Base-by-base conservation (phyloP, 495 filamentous ascomycete species). In the Aspergillus incahuasiensis region DNA sequence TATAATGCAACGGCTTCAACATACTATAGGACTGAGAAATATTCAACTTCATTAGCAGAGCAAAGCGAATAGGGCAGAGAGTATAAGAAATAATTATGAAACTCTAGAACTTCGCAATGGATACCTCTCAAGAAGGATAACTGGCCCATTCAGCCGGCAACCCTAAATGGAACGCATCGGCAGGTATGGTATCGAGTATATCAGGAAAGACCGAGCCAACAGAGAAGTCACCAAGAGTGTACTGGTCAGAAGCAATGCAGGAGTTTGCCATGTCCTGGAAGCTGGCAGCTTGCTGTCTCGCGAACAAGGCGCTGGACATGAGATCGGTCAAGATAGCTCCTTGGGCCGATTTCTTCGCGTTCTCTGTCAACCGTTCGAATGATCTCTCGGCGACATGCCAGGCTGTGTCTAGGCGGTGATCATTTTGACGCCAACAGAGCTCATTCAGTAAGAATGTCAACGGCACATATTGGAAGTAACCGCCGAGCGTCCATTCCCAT, bases 401-500 rank as follows among this genome's bases (percentile, higher is more conserved):
- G 2, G 56, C 56, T 12, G 22, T 5, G 19, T 18, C 43, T 13
- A 43, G 13, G 7, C 18, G 11, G 0, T 24, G 24, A 1, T 48
- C 41, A 21, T 19, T 24, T 19, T n/a, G 30, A 2, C 56, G 41
- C 19, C 24, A 48, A 18, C 22, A 22, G 22, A 59, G 50, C 22
- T 59, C 50, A 21, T 49, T 45, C 18, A 54, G n/a, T 3, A 54
- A 21, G 21, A 59, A 59, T 20, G 25, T 24, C 6, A 59, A 15
- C 8, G 56, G 56, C 6, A 42, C 35, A 40, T 54, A 59, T 35
- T 59, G 50, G 20, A 49, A 45, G 32, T 54, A 59, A 3, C 41
- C 56, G 11, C 38, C 25, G 11, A 59, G 50, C 20, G 53, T 46
- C 56, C 50, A 59, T 13, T 43, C 45, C 56, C 50, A 59, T 6